Evolutionary conservation across 2,329 filamentous ascomycete genomes (phyloP).

Genomic region (Paracorniculantispora psalliotae): DNA sequence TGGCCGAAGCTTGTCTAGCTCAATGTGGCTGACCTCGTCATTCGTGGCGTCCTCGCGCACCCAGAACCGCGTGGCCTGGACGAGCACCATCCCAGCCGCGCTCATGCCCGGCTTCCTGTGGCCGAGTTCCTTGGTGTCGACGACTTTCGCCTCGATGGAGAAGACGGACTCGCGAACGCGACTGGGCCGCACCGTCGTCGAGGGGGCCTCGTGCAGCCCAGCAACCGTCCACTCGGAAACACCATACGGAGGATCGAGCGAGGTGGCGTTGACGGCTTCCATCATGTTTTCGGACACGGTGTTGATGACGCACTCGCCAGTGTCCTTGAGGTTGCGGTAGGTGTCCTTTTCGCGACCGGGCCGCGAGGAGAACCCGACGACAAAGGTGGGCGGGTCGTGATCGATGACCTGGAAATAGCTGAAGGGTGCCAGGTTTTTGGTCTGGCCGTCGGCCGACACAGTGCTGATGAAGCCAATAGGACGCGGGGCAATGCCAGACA

Average conservation of each 20-base stretch:
- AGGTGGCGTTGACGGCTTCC: constrained; percentile 73
- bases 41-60: constrained; percentile 23
- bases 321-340: constrained; percentile 64
- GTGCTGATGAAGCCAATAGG: constrained; percentile 63
- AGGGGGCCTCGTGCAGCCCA: constrained; percentile 37
- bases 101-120: constrained; percentile 21
- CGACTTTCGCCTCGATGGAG: constrained; percentile 23
- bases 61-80: constrained; percentile 27
- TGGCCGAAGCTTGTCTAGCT: constrained; percentile 21
- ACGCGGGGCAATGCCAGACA: constrained; percentile 72
- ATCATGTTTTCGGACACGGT: constrained; percentile 75
- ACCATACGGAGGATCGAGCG: constrained; percentile 69
- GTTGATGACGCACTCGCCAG: constrained; percentile 71
- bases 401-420: constrained; percentile 74
- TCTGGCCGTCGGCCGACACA: constrained; percentile 50
- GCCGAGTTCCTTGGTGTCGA: constrained; percentile 25
- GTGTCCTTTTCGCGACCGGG: constrained; percentile 63
- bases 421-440: constrained; percentile 72
- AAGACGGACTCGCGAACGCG: constrained; percentile 24
- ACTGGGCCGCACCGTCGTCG: constrained; percentile 22
- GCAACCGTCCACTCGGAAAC: constrained; percentile 69
- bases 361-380: constrained; percentile 43
- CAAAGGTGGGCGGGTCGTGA: constrained; percentile 78
- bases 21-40: constrained; percentile 20
- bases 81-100: constrained; percentile 20